Base-by-base conservation (phyloP, 768 basidiomycete species). In the Lactarius quietus region DNA sequence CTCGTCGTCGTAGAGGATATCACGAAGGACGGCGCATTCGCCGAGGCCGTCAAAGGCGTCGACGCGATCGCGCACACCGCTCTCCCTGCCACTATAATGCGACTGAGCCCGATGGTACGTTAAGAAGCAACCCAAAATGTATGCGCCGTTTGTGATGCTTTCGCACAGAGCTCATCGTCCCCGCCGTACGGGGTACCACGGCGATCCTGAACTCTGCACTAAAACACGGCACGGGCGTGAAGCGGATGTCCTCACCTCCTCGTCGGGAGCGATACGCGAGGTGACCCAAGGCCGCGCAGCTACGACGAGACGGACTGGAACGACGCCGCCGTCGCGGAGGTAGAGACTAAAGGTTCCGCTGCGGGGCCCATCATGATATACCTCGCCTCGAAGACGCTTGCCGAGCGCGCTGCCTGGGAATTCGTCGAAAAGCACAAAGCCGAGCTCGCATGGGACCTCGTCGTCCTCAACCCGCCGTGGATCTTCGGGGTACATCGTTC, bases 1-100 rank as follows among this genome's bases (percentile, higher is more conserved):
- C 73, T 86, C 48, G 83, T 83, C 23, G 75, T 90, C 26, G 89
- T 93, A 0, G 80, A 83, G 53, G 91, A 95, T 70, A 88, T 93
- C 66, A 78, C 78, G 9, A 72, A 79, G 75, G 83, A 83, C 56
- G 57, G 77, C 9, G 89, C 87, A 1, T 95, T 92, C 67, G 90
- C 93, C 73, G 86, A 90, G 59, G 90, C 86, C 0, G 88, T 93
- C 64, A 83, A 86, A 73, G 90, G 82, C 1, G 85, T 93, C 10
- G 86, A 90, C 64, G 92, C 82, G 0, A 83, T 94, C 59, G 81
- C 78, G 41, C 90, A 91, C 70, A 84, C 80, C 2, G 88, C 88
- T 0, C 88, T 1, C 89, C 89, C 1, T 81, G 86, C 70, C 76
- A 81, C 61, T 65, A 78, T 28, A 75, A 80, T 1, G 79, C 76